Conservation (phyloP, 1,139 yeast species). For the Lodderomyces theae region DNA sequence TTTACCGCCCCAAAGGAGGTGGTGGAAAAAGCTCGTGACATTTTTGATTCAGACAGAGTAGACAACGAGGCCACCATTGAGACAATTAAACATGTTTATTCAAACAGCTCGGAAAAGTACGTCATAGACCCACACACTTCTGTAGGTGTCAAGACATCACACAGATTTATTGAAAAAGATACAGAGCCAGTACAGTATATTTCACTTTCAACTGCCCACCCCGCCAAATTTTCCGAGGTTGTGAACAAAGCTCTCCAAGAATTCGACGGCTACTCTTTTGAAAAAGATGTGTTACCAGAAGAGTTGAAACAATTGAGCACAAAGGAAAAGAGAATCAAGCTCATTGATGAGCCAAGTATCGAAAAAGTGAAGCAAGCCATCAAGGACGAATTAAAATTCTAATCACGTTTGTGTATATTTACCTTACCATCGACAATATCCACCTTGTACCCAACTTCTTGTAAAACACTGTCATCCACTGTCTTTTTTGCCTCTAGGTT, state of each 20-base stretch:
- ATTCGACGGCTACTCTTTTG: constrained; percentile 76
- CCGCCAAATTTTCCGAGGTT: constrained; percentile 96
- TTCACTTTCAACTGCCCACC: constrained; percentile 95
- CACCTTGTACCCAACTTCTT: constrained; percentile 41
- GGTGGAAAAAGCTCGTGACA: constrained; percentile 60
- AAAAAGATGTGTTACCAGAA: constrained; percentile 81
- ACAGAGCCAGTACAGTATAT: constrained; percentile 45
- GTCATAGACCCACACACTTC: constrained; percentile 96
- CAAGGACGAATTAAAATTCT: constrained; percentile 54
- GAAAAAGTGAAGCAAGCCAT: constrained; percentile 73
- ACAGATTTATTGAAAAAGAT: constrained; percentile 56
- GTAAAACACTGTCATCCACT: constrained; percentile 32
- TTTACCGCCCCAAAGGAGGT: constrained; percentile 69
- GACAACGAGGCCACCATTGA: constrained; percentile 70
- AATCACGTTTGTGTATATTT: constrained; percentile 18
- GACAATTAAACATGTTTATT: constrained; percentile 72
- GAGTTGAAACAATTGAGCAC: constrained; percentile 73
- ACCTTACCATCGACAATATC: constrained; percentile 38
- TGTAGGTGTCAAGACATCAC: constrained; percentile 82
- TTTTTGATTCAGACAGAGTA: constrained; percentile 79
- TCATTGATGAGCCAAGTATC: constrained; percentile 71
- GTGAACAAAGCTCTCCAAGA: constrained; percentile 75
- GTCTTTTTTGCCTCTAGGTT: constrained; percentile 37
- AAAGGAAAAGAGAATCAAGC: constrained; percentile 72
- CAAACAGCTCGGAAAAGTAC: constrained; percentile 51